A percentile compares a stretch with the other conserved stretches of the same genome.
phyloP scores from a whole-genome alignment of 2,329 filamentous ascomycete species.

The Talaromyces marneffei region DNA sequence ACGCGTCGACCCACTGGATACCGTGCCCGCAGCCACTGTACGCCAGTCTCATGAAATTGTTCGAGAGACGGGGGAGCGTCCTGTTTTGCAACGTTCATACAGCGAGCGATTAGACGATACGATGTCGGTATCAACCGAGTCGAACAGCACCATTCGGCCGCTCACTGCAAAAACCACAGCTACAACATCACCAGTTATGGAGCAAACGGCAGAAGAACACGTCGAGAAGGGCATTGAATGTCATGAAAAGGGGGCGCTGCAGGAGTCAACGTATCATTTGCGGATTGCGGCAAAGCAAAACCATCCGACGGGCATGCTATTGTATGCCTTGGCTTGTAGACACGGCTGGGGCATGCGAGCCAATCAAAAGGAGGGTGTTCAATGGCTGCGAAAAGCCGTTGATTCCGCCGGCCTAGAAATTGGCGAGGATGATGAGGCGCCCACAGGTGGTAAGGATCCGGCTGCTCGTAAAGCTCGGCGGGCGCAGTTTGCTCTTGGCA shows the following conservation, averaged over 20 bases:
- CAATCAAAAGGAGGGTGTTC: slow-evolving; percentile 81
- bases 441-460: slow-evolving; percentile 50
- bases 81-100: slow-evolving; percentile 15
- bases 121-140: slow-evolving; percentile 51
- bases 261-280: slow-evolving; percentile 94
- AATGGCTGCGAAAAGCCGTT: slow-evolving; percentile 87
- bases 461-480: slow-evolving; percentile 74
- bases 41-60: slow-evolving; percentile 12
- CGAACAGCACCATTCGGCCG: slow-evolving; percentile 58
- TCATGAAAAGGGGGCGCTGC: slow-evolving; percentile 79
- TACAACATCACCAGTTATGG: slow-evolving; percentile 23
- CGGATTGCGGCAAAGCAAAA: slow-evolving; percentile 80
- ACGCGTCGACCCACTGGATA: slow-evolving; percentile 11
- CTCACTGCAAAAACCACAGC: slow-evolving; percentile 27
- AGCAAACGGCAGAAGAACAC: slow-evolving; percentile 65
- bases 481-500: slow-evolving; percentile 88
- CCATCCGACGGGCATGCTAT: slow-evolving; percentile 87
- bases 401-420: slow-evolving; percentile 77
- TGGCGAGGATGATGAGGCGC: slow-evolving; percentile 61
- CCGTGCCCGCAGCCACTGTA: not conserved
- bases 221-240: slow-evolving; percentile 82
- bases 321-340: slow-evolving; percentile 89
- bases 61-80: slow-evolving; percentile 11
- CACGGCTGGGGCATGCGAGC: slow-evolving; percentile 97
- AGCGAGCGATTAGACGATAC: slow-evolving; percentile 36